These are phyloP conservation scores for Fusarium nurragi DNA, from an alignment of 2,329 filamentous ascomycete genomes.

Conservation along the genomic window DNA sequence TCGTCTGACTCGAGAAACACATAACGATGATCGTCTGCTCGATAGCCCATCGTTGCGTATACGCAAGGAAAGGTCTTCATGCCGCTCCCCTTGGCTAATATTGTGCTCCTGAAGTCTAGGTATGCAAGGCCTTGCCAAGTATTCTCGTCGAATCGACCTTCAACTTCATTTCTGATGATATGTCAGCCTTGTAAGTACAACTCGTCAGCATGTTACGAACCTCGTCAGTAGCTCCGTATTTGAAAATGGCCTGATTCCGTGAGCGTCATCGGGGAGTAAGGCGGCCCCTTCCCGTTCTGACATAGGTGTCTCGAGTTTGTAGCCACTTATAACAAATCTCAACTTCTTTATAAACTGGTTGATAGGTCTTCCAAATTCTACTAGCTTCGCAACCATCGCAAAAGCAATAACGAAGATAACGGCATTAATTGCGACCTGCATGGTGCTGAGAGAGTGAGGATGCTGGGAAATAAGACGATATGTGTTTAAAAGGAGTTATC, in stretches of 20 bases:
- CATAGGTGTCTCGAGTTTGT: background rate
- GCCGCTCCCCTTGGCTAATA: background rate
- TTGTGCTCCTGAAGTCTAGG: background rate
- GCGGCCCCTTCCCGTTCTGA: background rate
- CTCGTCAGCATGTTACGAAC: background rate
- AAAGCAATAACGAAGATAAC: background rate
- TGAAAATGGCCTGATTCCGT: background rate
- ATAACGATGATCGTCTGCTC: background rate
- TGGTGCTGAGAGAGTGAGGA: background rate
- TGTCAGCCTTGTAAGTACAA: background rate
- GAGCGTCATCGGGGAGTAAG: too few species aligned
- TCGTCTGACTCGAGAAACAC: constrained; percentile 7
- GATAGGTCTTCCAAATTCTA: background rate
- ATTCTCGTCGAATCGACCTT: background rate
- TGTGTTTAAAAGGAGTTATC: background rate
- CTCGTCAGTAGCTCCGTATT: background rate
- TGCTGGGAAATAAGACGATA: background rate
- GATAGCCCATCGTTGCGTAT: constrained; percentile 1
- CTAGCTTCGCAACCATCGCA: background rate
- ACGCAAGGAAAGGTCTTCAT: constrained; percentile 3
- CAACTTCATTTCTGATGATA: background rate
- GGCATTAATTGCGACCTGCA: background rate
- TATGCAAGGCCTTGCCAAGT: constrained; percentile 8
- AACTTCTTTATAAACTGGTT: background rate
- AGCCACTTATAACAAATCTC: background rate